Base-by-base conservation (phyloP, 1,139 yeast genomes). In the Yamadazyma sp. region DNA sequence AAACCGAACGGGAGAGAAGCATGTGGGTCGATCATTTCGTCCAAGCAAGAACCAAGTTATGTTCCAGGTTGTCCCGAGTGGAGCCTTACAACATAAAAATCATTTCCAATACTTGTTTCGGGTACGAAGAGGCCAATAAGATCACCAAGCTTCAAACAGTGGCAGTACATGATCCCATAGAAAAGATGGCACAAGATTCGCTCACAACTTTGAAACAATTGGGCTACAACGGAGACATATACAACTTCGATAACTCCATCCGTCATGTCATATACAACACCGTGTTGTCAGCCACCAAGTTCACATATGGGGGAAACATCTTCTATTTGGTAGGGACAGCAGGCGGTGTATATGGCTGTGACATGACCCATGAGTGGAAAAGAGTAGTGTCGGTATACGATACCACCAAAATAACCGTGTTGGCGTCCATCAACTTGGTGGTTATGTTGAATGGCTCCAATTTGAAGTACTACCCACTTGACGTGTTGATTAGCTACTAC, bases 141-240 rank as follows among this genome's bases (percentile, higher is more conserved):
- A 77, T 86, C 0, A 56, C 59, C 3, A 80, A 78, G 47, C 57
- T 85, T 33, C 89, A 86, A 2, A 66, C 82, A 1, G 75, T 80
- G 41, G 74, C 83, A 0, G 73, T 77, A n/a, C 74, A 77, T 14
- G 87, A 87, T 24, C 85, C 83, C 1, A 58, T 86, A 17, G 82
- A 81, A 45, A 58, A 70, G 5, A 77, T 81, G 4, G 55, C 64
- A 0, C 45, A 41, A 1, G 63, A 60, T 24, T 58, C 69, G 1
- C 35, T 55, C 17, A 44, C 40, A 1, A 55, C 53, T 15, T 40
- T 66, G 34, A 48, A 44, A 5, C 38, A 40, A 3, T 48, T 61
- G 40, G 68, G 66, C 3, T 58, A 53, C 36, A 41, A 44, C n/a
- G 56, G 51, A 26, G 70, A 65, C 46, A 49, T 64, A 5, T 67